Evolutionary conservation across 805 yeast species (phyloP), one percentile per base, ranked within the genome.

Genomic region (Candida cerambycidarum): DNA sequence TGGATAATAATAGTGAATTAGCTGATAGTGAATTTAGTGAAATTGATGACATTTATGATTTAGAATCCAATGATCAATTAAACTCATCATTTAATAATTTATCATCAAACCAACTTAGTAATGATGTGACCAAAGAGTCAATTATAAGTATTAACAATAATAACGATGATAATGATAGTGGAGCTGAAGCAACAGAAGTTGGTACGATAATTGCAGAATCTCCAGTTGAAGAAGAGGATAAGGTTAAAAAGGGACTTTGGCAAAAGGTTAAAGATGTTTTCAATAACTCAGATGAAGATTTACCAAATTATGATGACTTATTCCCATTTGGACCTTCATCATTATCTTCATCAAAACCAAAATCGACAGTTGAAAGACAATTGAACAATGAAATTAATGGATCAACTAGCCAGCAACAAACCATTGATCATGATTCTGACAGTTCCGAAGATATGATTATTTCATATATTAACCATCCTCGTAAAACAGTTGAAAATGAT

Each of bases 251-350:
- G 25, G 69, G 71, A 4, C 55, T 71, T 38, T 71, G 76, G 76
- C 70, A 66, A 41, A 66, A 62, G 48, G 68, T 71, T 41, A 70
- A 69, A 52, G 65, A 67, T 34, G 75, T 68, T 4, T 71, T 71
- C 49, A 59, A 63, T 37, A 59, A 62, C 24, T 44, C 46, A 12
- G 66, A 58, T 31, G 61, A 59, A 10, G 58, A 55, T 5, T 71
- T 85, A 50, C 95, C 95, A 3, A 73, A 79, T 14, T 85, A 85
- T 56, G 87, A 85, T 53, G 95, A 85, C 46, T 69, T 85, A 31
- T 85, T 79, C 69, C 95, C 93, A 25, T 64, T 68, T 41, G 75
- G 75, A 8, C 60, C 58, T 17, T 50, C 59, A 5, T 44, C 52
- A n/a, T 34, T 24, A 23, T 46, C 42, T 21, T 34, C 45, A n/a